A percentile compares a stretch with the other conserved stretches of the same genome.
Conservation (phyloP, 192 early-diverging fungal genomes). For the Powellomyces hirtus region DNA sequence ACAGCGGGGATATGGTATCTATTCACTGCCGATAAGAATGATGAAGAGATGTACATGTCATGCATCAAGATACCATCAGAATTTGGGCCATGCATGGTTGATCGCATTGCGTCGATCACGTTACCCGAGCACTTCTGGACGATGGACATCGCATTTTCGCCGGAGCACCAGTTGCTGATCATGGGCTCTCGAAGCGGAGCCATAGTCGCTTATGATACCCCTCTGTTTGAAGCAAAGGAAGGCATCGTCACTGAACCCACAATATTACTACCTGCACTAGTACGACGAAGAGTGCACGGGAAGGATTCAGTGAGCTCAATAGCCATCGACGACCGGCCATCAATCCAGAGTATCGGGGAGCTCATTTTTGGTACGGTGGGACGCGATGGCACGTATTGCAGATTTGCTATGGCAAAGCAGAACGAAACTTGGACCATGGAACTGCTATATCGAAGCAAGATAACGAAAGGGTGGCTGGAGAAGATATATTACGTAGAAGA, state of each 20-base stretch:
- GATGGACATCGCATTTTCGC: slow-evolving; percentile 13
- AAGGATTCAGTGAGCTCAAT: slow-evolving; percentile 51
- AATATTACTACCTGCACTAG: slow-evolving; percentile 25
- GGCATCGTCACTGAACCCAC: not conserved
- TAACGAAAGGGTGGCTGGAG: slow-evolving; percentile 80
- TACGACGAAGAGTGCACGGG: slow-evolving; percentile 45
- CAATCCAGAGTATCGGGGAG: slow-evolving; percentile 22
- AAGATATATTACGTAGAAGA: slow-evolving; percentile 42
- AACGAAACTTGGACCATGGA: slow-evolving; percentile 38
- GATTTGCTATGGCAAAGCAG: slow-evolving; percentile 7
- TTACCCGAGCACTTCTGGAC: slow-evolving; percentile 19
- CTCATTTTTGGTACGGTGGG: slow-evolving; percentile 60
- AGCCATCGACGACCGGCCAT: slow-evolving; percentile 7
- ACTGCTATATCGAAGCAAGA: slow-evolving; percentile 53
- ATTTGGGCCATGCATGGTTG: not conserved
- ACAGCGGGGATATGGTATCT: slow-evolving; percentile 1
- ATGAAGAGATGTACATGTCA: slow-evolving; percentile 16
- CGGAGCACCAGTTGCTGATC: slow-evolving; percentile 5
- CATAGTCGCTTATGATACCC: slow-evolving; percentile 24
- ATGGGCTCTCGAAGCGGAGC: slow-evolving; percentile 31
- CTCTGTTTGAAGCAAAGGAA: not conserved
- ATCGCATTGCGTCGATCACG: not conserved
- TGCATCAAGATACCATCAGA: not conserved
- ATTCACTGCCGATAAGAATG: slow-evolving; percentile 7
- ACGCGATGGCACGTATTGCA: slow-evolving; percentile 60